phyloP scores from a whole-genome alignment of 345 rosid genomes.

The Hypericum androsaemum region DNA sequence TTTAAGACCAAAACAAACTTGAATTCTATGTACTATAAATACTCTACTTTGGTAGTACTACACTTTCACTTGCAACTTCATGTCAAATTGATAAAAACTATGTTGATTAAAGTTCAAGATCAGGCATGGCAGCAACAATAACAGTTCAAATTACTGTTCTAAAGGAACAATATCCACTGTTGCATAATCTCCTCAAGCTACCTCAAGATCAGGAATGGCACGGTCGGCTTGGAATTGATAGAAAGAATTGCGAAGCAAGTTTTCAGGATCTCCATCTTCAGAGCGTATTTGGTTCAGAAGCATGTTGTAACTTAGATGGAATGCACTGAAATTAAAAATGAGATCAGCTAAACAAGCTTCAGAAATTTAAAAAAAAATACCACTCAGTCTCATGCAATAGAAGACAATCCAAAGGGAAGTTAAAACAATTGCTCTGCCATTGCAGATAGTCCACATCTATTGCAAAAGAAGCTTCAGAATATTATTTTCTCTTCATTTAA shows the following conservation, averaged over 20 bases:
- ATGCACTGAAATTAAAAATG: slow-evolving; percentile 54
- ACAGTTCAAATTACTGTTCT: not conserved
- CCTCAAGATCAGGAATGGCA: slow-evolving; percentile 88
- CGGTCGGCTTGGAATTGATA: slow-evolving; percentile 97
- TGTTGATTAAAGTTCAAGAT: too few relatives aligned
- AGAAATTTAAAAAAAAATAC: not conserved
- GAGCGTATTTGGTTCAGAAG: slow-evolving; percentile 87
- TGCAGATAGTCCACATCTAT: too few relatives aligned
- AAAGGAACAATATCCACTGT: slow-evolving; percentile 11
- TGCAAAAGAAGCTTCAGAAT: too few relatives aligned
- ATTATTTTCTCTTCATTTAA: too few relatives aligned
- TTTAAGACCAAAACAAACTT: too few relatives aligned
- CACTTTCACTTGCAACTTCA: too few relatives aligned
- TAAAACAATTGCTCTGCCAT: too few relatives aligned
- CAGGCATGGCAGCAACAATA: slow-evolving; percentile 1
- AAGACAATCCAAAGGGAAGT: not conserved
- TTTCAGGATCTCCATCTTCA: slow-evolving; percentile 97
- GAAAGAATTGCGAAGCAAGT: slow-evolving; percentile 89
- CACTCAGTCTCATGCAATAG: not conserved
- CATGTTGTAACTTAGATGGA: slow-evolving; percentile 97
- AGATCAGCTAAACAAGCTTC: slow-evolving; percentile 4
- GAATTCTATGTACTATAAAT: too few relatives aligned
- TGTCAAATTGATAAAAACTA: too few relatives aligned
- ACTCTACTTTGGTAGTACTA: too few relatives aligned
- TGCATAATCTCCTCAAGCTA: slow-evolving; percentile 7